Evolutionary conservation across 306 rosid species (phyloP).

Genomic region (Trichosanthes truncata): DNA sequence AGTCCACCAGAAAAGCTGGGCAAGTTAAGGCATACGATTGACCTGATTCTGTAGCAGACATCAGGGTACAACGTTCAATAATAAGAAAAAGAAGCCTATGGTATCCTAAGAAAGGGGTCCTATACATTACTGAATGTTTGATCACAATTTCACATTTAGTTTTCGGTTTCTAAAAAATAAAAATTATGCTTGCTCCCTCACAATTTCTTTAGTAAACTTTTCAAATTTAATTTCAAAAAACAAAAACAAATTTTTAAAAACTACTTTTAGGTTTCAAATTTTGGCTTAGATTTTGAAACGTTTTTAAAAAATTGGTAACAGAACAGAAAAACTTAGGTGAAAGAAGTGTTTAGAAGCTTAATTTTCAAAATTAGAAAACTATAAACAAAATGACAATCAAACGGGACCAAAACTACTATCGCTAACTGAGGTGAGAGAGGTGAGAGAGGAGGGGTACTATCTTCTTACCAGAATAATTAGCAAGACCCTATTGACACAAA

Average conservation of each 20-base stretch:
- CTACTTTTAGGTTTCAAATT: background rate
- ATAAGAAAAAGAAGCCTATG: background rate
- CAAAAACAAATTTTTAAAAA: background rate
- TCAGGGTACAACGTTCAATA: background rate
- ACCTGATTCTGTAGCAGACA: constrained; percentile 56
- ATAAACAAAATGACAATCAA: background rate
- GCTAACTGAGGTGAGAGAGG: background rate
- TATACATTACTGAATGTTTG: background rate
- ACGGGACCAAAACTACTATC: background rate
- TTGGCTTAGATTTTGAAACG: background rate
- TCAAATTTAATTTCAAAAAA: background rate
- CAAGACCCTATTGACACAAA: background rate
- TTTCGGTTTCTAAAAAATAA: background rate
- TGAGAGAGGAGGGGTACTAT: background rate
- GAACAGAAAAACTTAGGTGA: background rate
- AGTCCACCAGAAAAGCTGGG: constrained; percentile 99
- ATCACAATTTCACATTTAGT: background rate
- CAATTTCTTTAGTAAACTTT: background rate
- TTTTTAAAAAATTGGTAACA: background rate
- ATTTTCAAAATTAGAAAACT: background rate
- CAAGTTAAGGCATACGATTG: constrained; percentile 85
- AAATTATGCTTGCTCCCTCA: background rate
- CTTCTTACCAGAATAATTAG: background rate
- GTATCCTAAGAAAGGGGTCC: background rate
- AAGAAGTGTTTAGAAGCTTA: background rate